phyloP scores from a whole-genome alignment of 768 basidiomycete species.

The Leccinellum rugosiceps region DNA sequence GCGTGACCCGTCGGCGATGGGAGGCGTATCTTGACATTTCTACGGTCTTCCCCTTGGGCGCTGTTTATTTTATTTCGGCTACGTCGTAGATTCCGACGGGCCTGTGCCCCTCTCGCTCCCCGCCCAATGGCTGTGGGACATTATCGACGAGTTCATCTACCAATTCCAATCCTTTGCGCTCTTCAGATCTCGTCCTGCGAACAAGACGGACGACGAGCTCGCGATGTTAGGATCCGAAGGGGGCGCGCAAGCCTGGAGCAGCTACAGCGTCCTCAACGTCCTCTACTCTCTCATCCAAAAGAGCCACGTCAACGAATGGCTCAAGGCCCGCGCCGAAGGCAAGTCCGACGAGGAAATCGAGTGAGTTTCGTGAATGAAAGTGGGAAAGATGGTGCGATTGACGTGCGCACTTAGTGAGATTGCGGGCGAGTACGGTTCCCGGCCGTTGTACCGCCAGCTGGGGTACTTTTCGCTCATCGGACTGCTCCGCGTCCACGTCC shows the following conservation, averaged over 20 bases:
- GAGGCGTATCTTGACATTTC: background rate
- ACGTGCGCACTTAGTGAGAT: slow-evolving; percentile 54
- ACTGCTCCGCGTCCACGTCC: slow-evolving; percentile 90
- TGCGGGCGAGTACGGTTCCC: slow-evolving; percentile 87
- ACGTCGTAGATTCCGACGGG: slow-evolving; percentile 72
- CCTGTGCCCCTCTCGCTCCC: slow-evolving; percentile 93
- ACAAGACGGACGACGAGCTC: slow-evolving; percentile 89
- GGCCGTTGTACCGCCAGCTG: slow-evolving; percentile 88
- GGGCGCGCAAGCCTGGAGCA: slow-evolving; percentile 88
- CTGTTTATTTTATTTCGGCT: background rate
- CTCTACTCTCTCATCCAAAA: slow-evolving; percentile 99
- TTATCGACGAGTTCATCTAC: slow-evolving; percentile 96
- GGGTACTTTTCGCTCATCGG: slow-evolving; percentile 98
- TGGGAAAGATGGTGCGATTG: background rate
- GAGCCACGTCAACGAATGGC: slow-evolving; percentile 90
- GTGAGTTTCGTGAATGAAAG: slow-evolving; percentile 42
- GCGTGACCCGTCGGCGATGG: slow-evolving; percentile 6
- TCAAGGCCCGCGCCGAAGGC: slow-evolving; percentile 76
- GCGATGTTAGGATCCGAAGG: slow-evolving; percentile 74
- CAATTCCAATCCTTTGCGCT: slow-evolving; percentile 96
- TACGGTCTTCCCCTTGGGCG: background rate
- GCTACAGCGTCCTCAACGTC: slow-evolving; percentile 97
- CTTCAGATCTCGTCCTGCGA: slow-evolving; percentile 81
- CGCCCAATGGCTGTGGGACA: slow-evolving; percentile 98
- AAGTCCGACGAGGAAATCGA: slow-evolving; percentile 80